phyloP scores from a whole-genome alignment of 495 filamentous ascomycete genomes.

The Tuber borchii region DNA sequence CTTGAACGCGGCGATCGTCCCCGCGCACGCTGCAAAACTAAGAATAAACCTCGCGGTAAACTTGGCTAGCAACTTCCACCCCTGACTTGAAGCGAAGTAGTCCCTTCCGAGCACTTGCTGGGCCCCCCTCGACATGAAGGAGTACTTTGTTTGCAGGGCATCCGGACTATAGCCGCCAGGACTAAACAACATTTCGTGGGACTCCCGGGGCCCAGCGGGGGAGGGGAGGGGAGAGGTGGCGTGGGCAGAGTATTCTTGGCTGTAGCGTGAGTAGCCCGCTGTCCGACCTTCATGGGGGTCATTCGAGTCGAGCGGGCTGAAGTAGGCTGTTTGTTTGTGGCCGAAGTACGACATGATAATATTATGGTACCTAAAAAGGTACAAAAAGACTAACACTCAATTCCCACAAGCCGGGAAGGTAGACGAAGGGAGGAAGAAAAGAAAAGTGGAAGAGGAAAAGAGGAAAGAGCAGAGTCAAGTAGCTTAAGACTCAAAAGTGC shows the following conservation, averaged over 20 bases:
- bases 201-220: neutral
- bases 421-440: neutral
- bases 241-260: neutral
- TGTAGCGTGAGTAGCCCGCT: neutral
- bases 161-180: neutral
- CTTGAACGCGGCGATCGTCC: slow-evolving; percentile 14
- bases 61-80: neutral
- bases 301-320: neutral
- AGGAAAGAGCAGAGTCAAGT: neutral
- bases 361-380: neutral
- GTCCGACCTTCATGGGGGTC: neutral
- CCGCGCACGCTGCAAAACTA: slow-evolving; percentile 11
- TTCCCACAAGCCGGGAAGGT: neutral
- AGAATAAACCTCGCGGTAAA: slow-evolving; percentile 21
- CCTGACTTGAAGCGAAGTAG: neutral
- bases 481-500: neutral
- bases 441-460: neutral
- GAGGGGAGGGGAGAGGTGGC: neutral
- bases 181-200: neutral
- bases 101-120: neutral
- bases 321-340: neutral
- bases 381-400: neutral
- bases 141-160: neutral
- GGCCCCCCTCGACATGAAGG: neutral
- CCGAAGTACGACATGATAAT: neutral